These are phyloP conservation scores for Penicillium odoratum DNA, from an alignment of 495 filamentous ascomycete species.

Conservation along the genomic window DNA sequence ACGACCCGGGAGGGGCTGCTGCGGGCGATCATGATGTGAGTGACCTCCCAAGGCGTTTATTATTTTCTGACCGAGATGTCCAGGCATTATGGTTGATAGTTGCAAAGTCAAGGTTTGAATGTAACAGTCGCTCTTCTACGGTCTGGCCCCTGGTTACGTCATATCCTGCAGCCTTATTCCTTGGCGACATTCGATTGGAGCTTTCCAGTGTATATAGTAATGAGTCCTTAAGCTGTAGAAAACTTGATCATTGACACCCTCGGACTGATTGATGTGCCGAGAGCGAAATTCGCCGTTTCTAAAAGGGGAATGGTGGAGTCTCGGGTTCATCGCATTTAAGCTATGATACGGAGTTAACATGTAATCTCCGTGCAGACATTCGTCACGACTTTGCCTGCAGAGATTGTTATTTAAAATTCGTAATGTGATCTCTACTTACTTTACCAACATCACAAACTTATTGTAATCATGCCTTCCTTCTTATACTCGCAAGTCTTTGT, in stretches of 20 bases:
- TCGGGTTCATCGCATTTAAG: not conserved
- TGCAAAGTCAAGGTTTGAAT: not conserved
- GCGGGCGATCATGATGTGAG: conserved; percentile 8
- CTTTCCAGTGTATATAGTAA: not conserved
- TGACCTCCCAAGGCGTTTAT: conserved; percentile 34
- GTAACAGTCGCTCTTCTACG: not conserved
- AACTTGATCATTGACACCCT: not conserved
- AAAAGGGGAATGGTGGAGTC: not conserved
- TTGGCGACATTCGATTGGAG: not conserved
- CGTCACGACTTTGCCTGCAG: conserved; percentile 1
- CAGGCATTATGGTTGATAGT: conserved; percentile 26
- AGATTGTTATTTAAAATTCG: not conserved
- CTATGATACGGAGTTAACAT: not conserved
- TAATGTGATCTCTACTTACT: not conserved
- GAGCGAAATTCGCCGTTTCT: not conserved
- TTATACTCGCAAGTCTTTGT: conserved; percentile 49
- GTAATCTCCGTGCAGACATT: not conserved
- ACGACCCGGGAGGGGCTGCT: conserved; percentile 20
- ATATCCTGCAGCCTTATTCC: not conserved
- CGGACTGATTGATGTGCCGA: no score
- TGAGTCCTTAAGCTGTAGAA: not conserved
- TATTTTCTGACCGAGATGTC: conserved; percentile 39
- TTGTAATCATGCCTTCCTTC: conserved; percentile 23
- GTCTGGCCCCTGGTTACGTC: not conserved
- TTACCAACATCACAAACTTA: not conserved